Evolutionary conservation across 2,329 filamentous ascomycete genomes (phyloP).

Genomic region (Chaetothyriales sp.): DNA sequence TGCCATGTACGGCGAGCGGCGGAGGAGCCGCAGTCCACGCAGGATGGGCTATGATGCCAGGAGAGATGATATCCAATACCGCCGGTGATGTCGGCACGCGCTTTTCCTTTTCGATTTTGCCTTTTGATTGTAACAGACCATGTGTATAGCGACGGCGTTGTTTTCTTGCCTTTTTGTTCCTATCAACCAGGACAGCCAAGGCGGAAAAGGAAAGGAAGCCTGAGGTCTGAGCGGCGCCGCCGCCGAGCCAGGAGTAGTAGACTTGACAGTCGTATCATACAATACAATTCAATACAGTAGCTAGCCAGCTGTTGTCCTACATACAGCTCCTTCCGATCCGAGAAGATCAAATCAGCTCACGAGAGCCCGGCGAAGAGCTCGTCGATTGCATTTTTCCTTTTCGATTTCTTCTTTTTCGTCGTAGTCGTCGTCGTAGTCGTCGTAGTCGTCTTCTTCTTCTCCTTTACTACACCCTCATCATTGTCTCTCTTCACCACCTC

Average conservation of each 20-base stretch:
- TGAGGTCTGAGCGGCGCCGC: too few relatives aligned
- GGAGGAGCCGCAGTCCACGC: background rate
- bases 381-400: conserved; percentile 54
- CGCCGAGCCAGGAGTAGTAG: too few relatives aligned
- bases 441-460: background rate
- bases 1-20: background rate
- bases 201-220: too few relatives aligned
- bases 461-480: background rate
- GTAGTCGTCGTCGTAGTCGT: background rate
- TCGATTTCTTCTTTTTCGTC: conserved; percentile 40
- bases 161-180: background rate
- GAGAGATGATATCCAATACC: background rate
- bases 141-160: background rate
- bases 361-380: conserved; percentile 54
- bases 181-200: too few relatives aligned
- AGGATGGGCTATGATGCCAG: background rate
- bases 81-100: background rate
- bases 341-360: conserved; percentile 17
- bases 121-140: too few relatives aligned
- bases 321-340: too few relatives aligned
- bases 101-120: background rate
- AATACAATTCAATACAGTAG: too few relatives aligned
- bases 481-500: background rate
- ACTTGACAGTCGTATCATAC: too few relatives aligned
- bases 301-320: too few relatives aligned